phyloP scores from a whole-genome alignment of 305 asterid genomes.

The Fraxinus platypoda region DNA sequence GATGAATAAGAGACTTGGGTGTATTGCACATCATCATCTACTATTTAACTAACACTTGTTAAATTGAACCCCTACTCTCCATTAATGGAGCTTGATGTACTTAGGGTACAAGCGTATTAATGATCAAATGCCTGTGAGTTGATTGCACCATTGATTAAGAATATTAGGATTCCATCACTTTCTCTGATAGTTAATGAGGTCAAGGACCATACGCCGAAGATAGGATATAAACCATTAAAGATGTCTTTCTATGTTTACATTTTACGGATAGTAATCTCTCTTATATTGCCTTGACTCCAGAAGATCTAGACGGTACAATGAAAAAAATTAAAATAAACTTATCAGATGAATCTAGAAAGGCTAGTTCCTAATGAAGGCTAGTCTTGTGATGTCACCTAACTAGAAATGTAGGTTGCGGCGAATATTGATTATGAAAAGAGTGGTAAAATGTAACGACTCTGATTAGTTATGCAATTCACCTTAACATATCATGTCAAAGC shows the following conservation, averaged over 20 bases:
- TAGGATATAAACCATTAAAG: neutral
- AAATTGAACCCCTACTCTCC: neutral
- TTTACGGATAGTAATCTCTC: neutral
- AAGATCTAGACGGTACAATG: neutral
- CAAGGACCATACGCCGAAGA: neutral
- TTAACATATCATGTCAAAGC: conserved; percentile 5
- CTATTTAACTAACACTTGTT: neutral
- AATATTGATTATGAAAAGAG: neutral
- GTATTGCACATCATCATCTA: neutral
- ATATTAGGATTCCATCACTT: neutral
- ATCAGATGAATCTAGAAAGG: neutral
- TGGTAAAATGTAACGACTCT: neutral
- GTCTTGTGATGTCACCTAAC: neutral
- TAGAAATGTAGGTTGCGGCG: neutral
- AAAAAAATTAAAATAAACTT: neutral
- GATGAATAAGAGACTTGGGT: neutral
- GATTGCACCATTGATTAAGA: neutral
- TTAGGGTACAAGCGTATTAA: neutral
- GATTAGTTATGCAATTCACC: neutral
- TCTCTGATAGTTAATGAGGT: neutral
- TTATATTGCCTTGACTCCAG: neutral
- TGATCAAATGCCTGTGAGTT: neutral
- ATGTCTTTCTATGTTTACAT: neutral
- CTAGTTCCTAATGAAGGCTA: neutral
- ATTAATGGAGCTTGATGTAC: neutral